phyloP scores from a whole-genome alignment of 768 basidiomycete species.

The Mrakia blollopis region DNA sequence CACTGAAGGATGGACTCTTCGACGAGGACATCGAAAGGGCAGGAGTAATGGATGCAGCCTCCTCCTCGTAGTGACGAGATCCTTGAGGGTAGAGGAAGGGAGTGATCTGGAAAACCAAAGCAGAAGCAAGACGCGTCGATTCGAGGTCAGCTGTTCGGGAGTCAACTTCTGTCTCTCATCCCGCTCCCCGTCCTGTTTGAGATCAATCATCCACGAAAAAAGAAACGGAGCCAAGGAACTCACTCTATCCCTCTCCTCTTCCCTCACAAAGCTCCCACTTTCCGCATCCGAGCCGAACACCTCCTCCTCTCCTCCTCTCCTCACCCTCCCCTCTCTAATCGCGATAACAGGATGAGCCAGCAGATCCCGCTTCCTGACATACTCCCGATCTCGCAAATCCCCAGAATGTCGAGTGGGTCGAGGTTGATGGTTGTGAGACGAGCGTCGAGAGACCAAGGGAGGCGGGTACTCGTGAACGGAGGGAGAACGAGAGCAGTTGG shows the following conservation, averaged over 20 bases:
- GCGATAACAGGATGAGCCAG: neutral
- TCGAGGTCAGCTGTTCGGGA: too few relatives aligned
- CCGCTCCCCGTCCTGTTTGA: too few relatives aligned
- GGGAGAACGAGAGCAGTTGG: neutral
- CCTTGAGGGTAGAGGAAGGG: too few relatives aligned
- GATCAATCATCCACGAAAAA: too few relatives aligned
- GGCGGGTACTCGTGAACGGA: neutral
- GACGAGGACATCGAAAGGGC: neutral
- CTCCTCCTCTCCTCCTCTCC: neutral
- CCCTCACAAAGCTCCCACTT: neutral
- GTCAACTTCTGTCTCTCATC: too few relatives aligned
- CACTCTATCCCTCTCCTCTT: neutral
- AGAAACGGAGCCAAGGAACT: neutral
- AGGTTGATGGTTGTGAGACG: neutral
- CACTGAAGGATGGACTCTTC: neutral
- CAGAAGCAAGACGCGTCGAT: too few relatives aligned
- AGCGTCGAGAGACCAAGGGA: neutral
- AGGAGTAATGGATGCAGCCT: too few relatives aligned
- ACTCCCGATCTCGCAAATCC: neutral
- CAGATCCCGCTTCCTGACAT: neutral
- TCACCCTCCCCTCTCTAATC: neutral
- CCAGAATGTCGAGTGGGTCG: neutral
- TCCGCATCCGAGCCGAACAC: neutral
- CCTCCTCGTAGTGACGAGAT: too few relatives aligned
- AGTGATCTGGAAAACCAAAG: too few relatives aligned